These are phyloP conservation scores for Silybum marianum DNA, from an alignment of 129 eudicot species.

Conservation along the genomic window DNA sequence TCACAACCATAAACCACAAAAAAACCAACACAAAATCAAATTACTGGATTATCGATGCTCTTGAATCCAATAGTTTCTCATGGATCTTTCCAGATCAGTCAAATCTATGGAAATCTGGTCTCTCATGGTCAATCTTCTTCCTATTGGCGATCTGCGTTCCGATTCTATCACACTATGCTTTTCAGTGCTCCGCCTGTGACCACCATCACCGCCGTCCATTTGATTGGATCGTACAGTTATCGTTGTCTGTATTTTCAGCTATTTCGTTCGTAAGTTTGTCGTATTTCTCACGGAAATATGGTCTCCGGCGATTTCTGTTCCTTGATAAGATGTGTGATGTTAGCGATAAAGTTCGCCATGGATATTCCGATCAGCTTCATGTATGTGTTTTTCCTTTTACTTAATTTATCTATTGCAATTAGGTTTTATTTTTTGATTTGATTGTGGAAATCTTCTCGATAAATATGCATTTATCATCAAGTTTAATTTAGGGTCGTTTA, in stretches of 20 bases:
- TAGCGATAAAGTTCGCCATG: conserved; percentile 56
- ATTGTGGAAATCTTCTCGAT: no score
- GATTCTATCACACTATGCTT: conserved; percentile 55
- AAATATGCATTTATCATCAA: no score
- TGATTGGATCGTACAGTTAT: conserved; percentile 57
- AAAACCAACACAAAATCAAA: conserved; percentile 13
- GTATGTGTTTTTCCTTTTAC: conserved; percentile 42
- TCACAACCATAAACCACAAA: conserved; percentile 7
- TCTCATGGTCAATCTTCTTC: conserved; percentile 70
- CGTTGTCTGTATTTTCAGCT: conserved; percentile 52
- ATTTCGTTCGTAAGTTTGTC: conserved; percentile 61
- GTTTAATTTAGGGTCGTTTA: no score
- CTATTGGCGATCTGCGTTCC: conserved; percentile 61
- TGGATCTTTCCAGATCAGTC: conserved; percentile 71
- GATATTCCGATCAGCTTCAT: conserved; percentile 60
- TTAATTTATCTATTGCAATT: neutral
- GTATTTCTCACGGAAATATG: conserved; percentile 49
- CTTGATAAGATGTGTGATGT: conserved; percentile 62
- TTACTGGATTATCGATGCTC: conserved; percentile 35
- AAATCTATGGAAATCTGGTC: conserved; percentile 49
- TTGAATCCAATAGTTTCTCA: conserved; percentile 42
- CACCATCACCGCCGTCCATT: conserved; percentile 53
- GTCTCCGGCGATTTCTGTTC: conserved; percentile 60
- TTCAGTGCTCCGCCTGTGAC: conserved; percentile 61
- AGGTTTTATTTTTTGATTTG: neutral